Percentiles rank a stretch among this genome's conserved stretches.
Conservation (phyloP, 192 early-diverging fungal genomes). For the Coemansia sp. region DNA sequence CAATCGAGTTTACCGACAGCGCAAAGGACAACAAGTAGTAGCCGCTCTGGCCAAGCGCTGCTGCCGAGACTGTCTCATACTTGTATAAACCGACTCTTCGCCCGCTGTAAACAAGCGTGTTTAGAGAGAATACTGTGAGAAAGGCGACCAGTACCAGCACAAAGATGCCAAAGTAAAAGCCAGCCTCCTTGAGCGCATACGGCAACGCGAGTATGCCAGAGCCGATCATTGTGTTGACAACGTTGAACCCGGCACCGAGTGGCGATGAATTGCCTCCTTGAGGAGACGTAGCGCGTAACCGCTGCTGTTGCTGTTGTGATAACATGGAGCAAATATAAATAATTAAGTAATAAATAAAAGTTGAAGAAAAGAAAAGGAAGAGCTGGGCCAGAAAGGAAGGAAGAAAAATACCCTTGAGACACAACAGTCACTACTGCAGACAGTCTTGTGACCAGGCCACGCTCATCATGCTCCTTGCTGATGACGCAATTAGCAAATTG, state of each 20-base stretch:
- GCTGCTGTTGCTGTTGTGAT: background rate
- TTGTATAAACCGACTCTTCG: conserved; percentile 57
- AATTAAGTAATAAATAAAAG: conserved; percentile 1
- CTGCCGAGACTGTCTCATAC: conserved; percentile 54
- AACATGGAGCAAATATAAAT: conserved; percentile 6
- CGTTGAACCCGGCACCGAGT: conserved; percentile 57
- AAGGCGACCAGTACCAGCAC: conserved; percentile 53
- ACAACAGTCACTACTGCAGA: background rate
- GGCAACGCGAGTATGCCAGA: conserved; percentile 69
- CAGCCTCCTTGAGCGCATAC: conserved; percentile 63
- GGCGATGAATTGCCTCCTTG: conserved; percentile 27
- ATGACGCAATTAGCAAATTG: background rate
- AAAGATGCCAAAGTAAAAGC: conserved; percentile 61
- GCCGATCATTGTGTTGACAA: conserved; percentile 71
- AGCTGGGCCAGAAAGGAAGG: background rate
- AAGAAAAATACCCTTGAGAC: background rate
- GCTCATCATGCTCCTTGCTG: background rate
- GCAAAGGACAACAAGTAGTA: conserved; percentile 59
- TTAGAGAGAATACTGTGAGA: conserved; percentile 57
- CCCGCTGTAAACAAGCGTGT: conserved; percentile 60
- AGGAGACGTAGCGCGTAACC: background rate
- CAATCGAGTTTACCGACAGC: conserved; percentile 61
- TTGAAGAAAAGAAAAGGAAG: background rate
- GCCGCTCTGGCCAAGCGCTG: conserved; percentile 58
- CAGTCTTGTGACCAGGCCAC: background rate